phyloP scores from a whole-genome alignment of 805 yeast genomes.

The Zygosaccharomyces rouxii region DNA sequence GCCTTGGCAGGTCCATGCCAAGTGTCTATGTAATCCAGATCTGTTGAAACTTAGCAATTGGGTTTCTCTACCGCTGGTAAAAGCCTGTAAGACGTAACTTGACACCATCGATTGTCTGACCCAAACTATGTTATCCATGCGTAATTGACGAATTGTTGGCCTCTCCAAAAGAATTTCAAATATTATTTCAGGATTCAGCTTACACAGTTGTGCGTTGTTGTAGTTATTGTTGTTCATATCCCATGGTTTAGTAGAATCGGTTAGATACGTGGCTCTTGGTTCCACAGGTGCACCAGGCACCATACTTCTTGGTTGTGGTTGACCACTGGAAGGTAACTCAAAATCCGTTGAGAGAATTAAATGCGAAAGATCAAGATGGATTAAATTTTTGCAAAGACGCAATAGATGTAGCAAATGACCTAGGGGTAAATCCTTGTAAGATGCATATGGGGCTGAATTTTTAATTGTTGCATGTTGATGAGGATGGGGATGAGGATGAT shows the following conservation, averaged over 20 bases:
- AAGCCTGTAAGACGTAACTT: slow-evolving; percentile 20
- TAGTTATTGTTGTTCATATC: slow-evolving; percentile 16
- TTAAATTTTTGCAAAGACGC: slow-evolving; percentile 60
- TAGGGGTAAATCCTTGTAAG: slow-evolving; percentile 71
- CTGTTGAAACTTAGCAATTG: slow-evolving; percentile 18
- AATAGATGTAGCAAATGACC: slow-evolving; percentile 70
- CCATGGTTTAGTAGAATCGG: slow-evolving; percentile 30
- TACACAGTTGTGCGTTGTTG: slow-evolving; percentile 12
- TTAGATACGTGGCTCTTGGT: slow-evolving; percentile 25
- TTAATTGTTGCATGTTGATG: slow-evolving; percentile 63
- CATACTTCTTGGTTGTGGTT: slow-evolving; percentile 8
- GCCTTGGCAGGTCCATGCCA: slow-evolving; percentile 32
- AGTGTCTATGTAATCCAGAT: slow-evolving; percentile 31
- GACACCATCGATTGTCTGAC: slow-evolving; percentile 31
- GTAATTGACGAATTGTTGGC: slow-evolving; percentile 8
- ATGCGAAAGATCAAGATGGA: slow-evolving; percentile 52
- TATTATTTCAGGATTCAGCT: slow-evolving; percentile 21
- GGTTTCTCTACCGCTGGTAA: slow-evolving; percentile 1
- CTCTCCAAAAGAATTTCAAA: slow-evolving; percentile 16
- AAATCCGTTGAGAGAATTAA: slow-evolving; percentile 67
- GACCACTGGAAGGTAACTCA: slow-evolving; percentile 29
- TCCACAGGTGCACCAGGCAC: slow-evolving; percentile 17
- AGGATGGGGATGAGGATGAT: background rate
- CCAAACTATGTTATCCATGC: slow-evolving; percentile 31
- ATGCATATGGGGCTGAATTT: slow-evolving; percentile 57